Evolutionary conservation across 768 basidiomycete genomes (phyloP).

Genomic region (Clitopilus passeckerianus): DNA sequence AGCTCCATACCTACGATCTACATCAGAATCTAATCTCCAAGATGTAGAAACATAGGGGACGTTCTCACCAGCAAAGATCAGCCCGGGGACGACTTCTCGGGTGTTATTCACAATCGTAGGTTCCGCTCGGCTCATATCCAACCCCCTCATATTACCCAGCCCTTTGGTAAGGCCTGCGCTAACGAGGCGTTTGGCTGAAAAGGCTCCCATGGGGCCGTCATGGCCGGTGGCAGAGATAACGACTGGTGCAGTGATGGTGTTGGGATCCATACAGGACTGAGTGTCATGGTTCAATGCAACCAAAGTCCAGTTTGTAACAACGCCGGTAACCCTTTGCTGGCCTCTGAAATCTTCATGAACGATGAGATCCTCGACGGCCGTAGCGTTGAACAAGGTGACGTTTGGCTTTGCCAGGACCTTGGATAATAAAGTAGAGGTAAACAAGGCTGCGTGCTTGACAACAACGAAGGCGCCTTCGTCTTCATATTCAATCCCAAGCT

Average conservation of each 20-base stretch:
- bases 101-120: constrained; percentile 76
- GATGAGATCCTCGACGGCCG: constrained; percentile 78
- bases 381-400: constrained; percentile 73
- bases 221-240: constrained; percentile 71
- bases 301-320: constrained; percentile 50
- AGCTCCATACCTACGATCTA: constrained; percentile 68
- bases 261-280: constrained; percentile 76
- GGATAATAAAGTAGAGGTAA: constrained; percentile 73
- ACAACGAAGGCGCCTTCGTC: constrained; percentile 77
- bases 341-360: constrained; percentile 53
- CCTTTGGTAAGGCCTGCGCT: constrained; percentile 70
- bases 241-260: constrained; percentile 77
- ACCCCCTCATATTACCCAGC: constrained; percentile 74
- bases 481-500: constrained; percentile 69
- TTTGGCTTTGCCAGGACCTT: constrained; percentile 67
- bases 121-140: constrained; percentile 82
- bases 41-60: constrained; percentile 6
- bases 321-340: constrained; percentile 45
- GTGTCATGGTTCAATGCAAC: constrained; percentile 64
- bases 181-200: constrained; percentile 75
- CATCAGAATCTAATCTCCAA: constrained; percentile 2
- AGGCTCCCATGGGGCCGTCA: constrained; percentile 78
- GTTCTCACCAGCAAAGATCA: constrained; percentile 63
- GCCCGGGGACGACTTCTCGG: constrained; percentile 70
- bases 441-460: constrained; percentile 78